Evolutionary conservation across 225 moss, liverwort and hornwort genomes (phyloP), one percentile per base, ranked within the genome.

Genomic region (Takakia lepidozioides): DNA sequence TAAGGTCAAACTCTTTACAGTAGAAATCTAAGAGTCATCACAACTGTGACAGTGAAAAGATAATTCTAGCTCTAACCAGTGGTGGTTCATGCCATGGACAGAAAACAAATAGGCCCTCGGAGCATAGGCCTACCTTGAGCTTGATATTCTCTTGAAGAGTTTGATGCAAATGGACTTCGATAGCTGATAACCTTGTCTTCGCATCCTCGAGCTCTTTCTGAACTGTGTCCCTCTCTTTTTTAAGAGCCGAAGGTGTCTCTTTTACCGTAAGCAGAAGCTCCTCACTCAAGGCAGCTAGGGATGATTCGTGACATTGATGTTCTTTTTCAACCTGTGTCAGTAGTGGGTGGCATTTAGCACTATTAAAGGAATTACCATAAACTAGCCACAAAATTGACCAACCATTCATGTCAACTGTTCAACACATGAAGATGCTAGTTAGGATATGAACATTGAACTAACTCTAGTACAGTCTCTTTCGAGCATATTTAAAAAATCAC

Each of bases 141-240:
- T 60, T 63, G 56, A 48, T 34, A 42, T 64, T 71, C 20, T 52
- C 48, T 29, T 57, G 43, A 17, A 71, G 57, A 38, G 56, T 57
- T 49, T 71, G 43, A 48, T 67, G 67, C 56, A 71, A 60, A 46
- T 60, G 23, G 18, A 63, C 42, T 49, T 71, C 67, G 15, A 53
- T 30, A 27, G 29, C 46, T 37, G 25, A 59, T 48, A 76, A 25
- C 67, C 71, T 76, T 25, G 49, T 63, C 38, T 49, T 64, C 58
- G 58, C 43, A 25, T 43, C 55, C 36, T 46, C 59, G 29, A 67
- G 36, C 44, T 76, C 66, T 11, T 56, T 48, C 39, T 52, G 25
- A 11, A 58, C 42, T 5, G 27, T 34, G 40, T 58, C 27, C 11
- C 27, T 18, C 10, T 47, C 58, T 17, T 20, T 10, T 1, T 14